Conservation (phyloP, 169 alveolate genomes). For the Babesia ovata region DNA sequence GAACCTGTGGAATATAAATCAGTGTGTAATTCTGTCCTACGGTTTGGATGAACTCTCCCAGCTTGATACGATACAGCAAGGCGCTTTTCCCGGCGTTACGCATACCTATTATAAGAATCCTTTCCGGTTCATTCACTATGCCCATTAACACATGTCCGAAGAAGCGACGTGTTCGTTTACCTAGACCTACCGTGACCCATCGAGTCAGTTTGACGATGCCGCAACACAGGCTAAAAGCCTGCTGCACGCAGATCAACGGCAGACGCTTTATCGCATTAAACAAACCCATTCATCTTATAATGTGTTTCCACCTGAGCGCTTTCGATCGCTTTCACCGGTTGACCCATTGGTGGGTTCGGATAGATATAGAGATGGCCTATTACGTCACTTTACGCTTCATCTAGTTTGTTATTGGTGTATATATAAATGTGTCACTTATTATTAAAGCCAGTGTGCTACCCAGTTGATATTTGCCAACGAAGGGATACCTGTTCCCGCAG, state of each 20-base stretch:
- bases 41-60: slow-evolving; percentile 57
- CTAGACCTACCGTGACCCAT: neutral
- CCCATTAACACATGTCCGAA: slow-evolving; percentile 1
- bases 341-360: neutral
- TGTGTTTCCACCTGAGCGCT: neutral
- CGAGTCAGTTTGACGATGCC: slow-evolving; percentile 1
- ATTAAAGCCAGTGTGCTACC: neutral
- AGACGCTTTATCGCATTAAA: slow-evolving; percentile 29
- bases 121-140: slow-evolving; percentile 9
- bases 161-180: neutral
- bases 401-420: neutral
- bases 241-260: slow-evolving; percentile 27
- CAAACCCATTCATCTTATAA: slow-evolving; percentile 36
- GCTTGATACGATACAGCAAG: slow-evolving; percentile 63
- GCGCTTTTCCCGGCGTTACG: slow-evolving; percentile 63
- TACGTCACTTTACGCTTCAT: neutral
- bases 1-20: neutral
- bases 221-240: slow-evolving; percentile 14
- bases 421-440: neutral
- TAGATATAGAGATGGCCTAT: too few species aligned
- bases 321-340: neutral
- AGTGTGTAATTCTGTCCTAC: slow-evolving; percentile 3
- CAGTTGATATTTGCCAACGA: neutral
- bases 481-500: neutral
- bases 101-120: slow-evolving; percentile 48